Evolutionary conservation across 768 basidiomycete species (phyloP).

Genomic region (Xerocomellus intermedius): DNA sequence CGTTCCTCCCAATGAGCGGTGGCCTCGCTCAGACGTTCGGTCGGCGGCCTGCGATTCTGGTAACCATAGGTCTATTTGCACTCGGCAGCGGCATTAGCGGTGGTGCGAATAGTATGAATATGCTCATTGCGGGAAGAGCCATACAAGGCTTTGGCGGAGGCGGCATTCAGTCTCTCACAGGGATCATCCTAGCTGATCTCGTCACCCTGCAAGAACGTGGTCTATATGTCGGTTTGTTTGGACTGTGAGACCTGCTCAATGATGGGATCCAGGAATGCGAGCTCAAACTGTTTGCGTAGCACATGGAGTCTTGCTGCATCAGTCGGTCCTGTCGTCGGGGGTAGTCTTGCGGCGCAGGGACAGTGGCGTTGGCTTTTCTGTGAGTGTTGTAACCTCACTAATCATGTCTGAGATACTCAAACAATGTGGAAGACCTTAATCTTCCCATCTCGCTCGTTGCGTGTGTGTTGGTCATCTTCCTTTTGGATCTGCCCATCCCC

Average conservation of each 20-base stretch:
- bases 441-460: constrained; percentile 25
- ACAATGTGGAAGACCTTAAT: constrained; percentile 35
- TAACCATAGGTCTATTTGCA: background rate
- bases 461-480: constrained; percentile 25
- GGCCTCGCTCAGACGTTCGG: background rate
- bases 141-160: background rate
- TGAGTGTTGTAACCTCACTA: background rate
- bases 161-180: background rate
- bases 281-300: background rate
- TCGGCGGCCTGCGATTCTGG: background rate
- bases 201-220: background rate
- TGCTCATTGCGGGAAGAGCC: background rate
- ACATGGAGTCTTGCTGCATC: background rate
- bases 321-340: background rate
- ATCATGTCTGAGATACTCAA: background rate
- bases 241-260: background rate
- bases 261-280: background rate
- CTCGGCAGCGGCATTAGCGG: background rate
- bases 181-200: background rate
- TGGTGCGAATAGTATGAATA: background rate
- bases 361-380: background rate
- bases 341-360: background rate
- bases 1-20: background rate
- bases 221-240: background rate
- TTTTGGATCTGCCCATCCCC: constrained; percentile 36